Conservation (phyloP, 2,329 filamentous ascomycete genomes). For the Epicoccum sorghinum region DNA sequence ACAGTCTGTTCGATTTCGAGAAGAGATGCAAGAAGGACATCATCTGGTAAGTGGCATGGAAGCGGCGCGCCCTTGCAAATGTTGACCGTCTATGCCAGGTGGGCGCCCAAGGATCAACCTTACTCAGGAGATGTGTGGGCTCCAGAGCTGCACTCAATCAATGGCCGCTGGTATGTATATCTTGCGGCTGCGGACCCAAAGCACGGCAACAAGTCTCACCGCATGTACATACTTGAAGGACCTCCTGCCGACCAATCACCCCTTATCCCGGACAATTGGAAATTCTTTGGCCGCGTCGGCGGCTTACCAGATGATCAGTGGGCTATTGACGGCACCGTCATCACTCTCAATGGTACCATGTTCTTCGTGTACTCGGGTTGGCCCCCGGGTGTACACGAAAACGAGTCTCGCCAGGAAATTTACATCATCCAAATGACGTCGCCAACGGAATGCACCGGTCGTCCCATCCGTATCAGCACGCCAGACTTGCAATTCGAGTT, state of each 20-base stretch:
- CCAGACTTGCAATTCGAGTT: constrained; percentile 51
- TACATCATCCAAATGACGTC: constrained; percentile 51
- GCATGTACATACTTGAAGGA: constrained; percentile 55
- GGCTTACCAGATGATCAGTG: constrained; percentile 53
- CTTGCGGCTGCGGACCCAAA: constrained; percentile 51
- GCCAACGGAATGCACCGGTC: constrained; percentile 44
- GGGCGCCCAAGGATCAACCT: constrained; percentile 50
- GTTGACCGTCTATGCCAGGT: constrained; percentile 28
- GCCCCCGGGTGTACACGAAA: constrained; percentile 45
- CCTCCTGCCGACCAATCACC: constrained; percentile 43
- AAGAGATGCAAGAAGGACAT: constrained; percentile 46
- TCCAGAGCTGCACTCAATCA: constrained; percentile 60
- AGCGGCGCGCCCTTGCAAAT: neutral
- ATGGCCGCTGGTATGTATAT: constrained; percentile 62
- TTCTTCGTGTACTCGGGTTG: constrained; percentile 57
- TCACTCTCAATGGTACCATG: constrained; percentile 45
- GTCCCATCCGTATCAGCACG: constrained; percentile 48
- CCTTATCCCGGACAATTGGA: constrained; percentile 45
- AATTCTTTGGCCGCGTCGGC: constrained; percentile 49
- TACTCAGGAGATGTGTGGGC: constrained; percentile 60
- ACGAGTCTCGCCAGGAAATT: constrained; percentile 52
- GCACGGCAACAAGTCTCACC: constrained; percentile 53
- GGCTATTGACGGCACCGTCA: constrained; percentile 57
- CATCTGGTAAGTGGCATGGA: constrained; percentile 40
- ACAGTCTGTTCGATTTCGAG: constrained; percentile 49